A percentile compares a stretch with the other conserved stretches of the same genome.
Evolutionary conservation across 768 basidiomycete species (phyloP).

Genomic region (Rhizopogon sp.): DNA sequence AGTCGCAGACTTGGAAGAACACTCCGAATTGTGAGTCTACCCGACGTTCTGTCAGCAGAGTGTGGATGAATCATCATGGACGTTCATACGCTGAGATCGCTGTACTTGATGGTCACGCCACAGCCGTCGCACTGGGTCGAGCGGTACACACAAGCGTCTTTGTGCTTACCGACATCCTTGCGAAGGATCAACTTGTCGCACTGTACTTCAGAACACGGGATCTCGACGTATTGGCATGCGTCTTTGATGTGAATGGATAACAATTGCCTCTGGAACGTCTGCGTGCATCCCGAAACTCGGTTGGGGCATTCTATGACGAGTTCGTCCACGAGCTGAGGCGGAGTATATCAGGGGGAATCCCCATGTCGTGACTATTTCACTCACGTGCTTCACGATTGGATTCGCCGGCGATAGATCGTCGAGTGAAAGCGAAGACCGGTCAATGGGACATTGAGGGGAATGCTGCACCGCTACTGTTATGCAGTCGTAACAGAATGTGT

Average conservation of each 20-base stretch:
- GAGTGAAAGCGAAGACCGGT: constrained; percentile 60
- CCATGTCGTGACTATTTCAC: constrained; percentile 9
- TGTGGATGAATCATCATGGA: constrained; percentile 1
- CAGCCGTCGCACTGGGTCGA: constrained; percentile 36
- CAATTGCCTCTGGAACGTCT: constrained; percentile 64
- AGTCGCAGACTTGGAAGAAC: constrained; percentile 28
- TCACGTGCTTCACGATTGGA: constrained; percentile 62
- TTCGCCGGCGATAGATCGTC: constrained; percentile 63
- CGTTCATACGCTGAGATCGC: constrained; percentile 33
- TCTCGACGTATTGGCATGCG: constrained; percentile 52
- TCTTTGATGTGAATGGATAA: constrained; percentile 59
- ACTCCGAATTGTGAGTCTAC: constrained; percentile 36
- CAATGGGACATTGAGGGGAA: constrained; percentile 81
- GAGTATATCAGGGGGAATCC: constrained; percentile 4
- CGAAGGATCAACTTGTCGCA: constrained; percentile 42
- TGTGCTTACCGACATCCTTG: constrained; percentile 42
- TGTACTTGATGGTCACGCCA: constrained; percentile 26
- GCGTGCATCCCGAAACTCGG: constrained; percentile 49
- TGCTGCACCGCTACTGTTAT: constrained; percentile 65
- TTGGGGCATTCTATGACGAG: constrained; percentile 70
- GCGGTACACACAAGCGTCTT: constrained; percentile 31
- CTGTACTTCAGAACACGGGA: constrained; percentile 42
- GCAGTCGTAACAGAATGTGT: constrained; percentile 81
- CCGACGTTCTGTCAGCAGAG: neutral
- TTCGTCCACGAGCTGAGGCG: constrained; percentile 73